Evolutionary conservation across 2,329 filamentous ascomycete genomes (phyloP), one percentile per base, ranked within the genome.

Genomic region (Paraphoma chrysanthemicola): DNA sequence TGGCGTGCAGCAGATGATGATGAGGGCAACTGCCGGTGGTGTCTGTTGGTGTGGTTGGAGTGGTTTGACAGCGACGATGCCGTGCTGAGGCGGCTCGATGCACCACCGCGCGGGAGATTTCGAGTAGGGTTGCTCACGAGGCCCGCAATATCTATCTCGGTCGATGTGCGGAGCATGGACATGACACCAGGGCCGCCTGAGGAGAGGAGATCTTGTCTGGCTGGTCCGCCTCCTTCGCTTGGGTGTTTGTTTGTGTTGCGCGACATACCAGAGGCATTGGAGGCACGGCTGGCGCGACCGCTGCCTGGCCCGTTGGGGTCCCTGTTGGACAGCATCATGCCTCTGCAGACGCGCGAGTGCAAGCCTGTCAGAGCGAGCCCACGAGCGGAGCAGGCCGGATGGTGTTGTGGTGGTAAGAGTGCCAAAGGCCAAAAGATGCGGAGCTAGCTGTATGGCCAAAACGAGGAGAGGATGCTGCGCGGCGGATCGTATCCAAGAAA

Each of bases 91-190:
- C 76, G 74, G 56, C 78, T 75, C 42, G 67, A 60, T 17, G 66
- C 67, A 48, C 63, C 65, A 17, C 62, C 58, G 44, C 75, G 72
- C 48, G 75, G 74, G 54, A 73, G 58, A 43, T 68, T 57, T 52
- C 75, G 74, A 36, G 76, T 74, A 50, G 76, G 67, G 47, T 69
- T 71, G 28, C 78, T 74, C 51, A 80, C 73, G 16, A 81, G 67
- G 29, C 74, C 68, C 10, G 74, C 78, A 46, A 83, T 70, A 48
- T 80, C 80, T 47, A 81, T 77, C 63, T 83, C 81, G 1, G 79
- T 83, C 8, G 78, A 78, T 10, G 80, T 82, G 55, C 79, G 78
- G 53, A 83, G 78, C 81, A 83, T 83, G 59, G 78, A 81, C 69
- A 80, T 72, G 57, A 83, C 76, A 41, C 78, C 79, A 28, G 78